Evolutionary conservation across 805 yeast genomes (phyloP), one percentile per base, ranked within the genome.

Genomic region (Candida tibetensis): DNA sequence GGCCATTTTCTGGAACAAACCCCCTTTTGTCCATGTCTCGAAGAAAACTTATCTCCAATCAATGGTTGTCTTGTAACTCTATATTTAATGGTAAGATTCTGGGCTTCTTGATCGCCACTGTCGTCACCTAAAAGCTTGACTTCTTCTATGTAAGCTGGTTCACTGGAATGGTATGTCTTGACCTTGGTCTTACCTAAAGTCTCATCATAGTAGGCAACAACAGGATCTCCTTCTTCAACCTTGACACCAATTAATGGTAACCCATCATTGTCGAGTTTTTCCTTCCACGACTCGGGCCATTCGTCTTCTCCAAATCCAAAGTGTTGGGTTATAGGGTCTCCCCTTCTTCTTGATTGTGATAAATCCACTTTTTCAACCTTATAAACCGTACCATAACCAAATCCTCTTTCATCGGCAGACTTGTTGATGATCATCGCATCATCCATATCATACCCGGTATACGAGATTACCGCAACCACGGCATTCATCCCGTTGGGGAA

Each of bases 371-470:
- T 88, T 62, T 93, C 99, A 21, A 85, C 93, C 66, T 93, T 93
- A 68, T 86, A 89, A 48, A 93, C 95, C 6, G 95, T 86, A 67
- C 99, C 99, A 54, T 93, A 91, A 14, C 95, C 98, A 49, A 93
- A 93, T 1, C 99, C 99, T 63, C 99, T 79, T 68, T 93, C 99
- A 55, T 90, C 95, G 0, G 98, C 97, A 35, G 95, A 85, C 64
- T 93, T 93, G 66, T 93, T 93, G 51, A 93, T 79, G 56, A 93
- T 93, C 98, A 93, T 91, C 59, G 99, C 99, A 66, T 93, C 99
- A 70, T 93, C 99, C 98, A 93, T 93, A 85, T 93, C 99, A 60
- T 93, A 93, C 52, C 99, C 99, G 1, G 99, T 93, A 63, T 93
- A 93, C 0, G 99, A 90, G 58, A 93, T 93, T 51, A 93, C 99